Evolutionary conservation across 305 asterid species (phyloP).

Genomic region (Fraxinus platypoda): DNA sequence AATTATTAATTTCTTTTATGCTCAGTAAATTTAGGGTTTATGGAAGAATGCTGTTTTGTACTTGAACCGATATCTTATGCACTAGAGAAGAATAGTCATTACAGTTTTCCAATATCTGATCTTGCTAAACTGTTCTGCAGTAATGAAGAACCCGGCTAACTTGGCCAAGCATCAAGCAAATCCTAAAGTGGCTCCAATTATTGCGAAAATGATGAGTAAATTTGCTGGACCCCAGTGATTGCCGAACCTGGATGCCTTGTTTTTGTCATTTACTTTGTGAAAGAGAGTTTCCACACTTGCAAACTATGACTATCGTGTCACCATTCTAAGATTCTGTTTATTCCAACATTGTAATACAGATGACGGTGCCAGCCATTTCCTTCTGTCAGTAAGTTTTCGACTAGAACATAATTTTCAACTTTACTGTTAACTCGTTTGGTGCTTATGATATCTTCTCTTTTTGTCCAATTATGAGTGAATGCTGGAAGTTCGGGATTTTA

Average conservation of each 20-base stretch:
- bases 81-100: not conserved
- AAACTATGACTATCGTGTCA: not conserved
- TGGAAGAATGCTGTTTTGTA: not conserved
- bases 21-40: not conserved
- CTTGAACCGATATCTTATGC: not conserved
- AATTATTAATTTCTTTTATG: not conserved
- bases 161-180: conserved; percentile 83
- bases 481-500: not conserved
- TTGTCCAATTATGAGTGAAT: not conserved
- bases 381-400: not conserved
- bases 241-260: not conserved
- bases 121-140: conserved; percentile 39
- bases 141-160: conserved; percentile 90
- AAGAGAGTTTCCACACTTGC: conserved; percentile 1
- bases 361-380: not conserved
- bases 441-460: not conserved
- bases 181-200: conserved; percentile 86
- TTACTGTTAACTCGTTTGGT: not conserved
- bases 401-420: not conserved
- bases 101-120: conserved; percentile 7
- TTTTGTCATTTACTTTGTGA: not conserved
- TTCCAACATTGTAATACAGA: not conserved
- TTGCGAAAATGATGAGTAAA: conserved; percentile 77
- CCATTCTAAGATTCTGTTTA: not conserved
- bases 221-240: conserved; percentile 56